Evolutionary conservation across 2,329 filamentous ascomycete genomes (phyloP).

Genomic region (Hirsutella rhossiliensis): DNA sequence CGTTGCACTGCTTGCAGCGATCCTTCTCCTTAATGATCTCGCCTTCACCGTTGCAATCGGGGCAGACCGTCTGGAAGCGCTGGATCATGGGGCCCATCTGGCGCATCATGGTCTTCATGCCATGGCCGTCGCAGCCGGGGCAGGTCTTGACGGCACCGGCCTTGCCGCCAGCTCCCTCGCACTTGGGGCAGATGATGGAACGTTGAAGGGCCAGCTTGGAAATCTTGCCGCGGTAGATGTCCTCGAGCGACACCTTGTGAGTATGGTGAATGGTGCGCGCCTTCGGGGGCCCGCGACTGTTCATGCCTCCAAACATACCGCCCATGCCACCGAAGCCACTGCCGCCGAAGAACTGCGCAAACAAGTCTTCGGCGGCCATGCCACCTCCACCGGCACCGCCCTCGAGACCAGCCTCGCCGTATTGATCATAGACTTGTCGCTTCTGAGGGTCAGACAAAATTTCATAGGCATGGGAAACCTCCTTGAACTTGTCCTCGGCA

Average conservation of each 20-base stretch:
- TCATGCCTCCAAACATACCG: conserved; percentile 70
- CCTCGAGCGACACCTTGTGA: conserved; percentile 95
- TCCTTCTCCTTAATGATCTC: conserved; percentile 96
- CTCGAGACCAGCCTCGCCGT: conserved; percentile 93
- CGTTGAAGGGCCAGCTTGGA: conserved; percentile 96
- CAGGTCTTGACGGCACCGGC: conserved; percentile 96
- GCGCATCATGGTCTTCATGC: conserved; percentile 99
- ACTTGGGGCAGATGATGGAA: conserved; percentile 92
- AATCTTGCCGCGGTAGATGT: conserved; percentile 95
- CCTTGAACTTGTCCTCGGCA: conserved; percentile 97
- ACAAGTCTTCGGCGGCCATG: conserved; percentile 93
- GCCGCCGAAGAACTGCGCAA: conserved; percentile 91
- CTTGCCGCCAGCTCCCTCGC: conserved; percentile 89
- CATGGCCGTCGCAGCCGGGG: conserved; percentile 77
- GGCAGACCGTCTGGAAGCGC: conserved; percentile 97
- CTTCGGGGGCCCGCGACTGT: conserved; percentile 69
- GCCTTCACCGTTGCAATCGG: conserved; percentile 94
- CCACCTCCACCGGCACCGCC: conserved; percentile 68
- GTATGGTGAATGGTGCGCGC: conserved; percentile 95
- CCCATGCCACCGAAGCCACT: conserved; percentile 52
- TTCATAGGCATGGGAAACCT: conserved; percentile 92
- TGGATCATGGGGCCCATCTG: conserved; percentile 99
- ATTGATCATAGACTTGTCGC: conserved; percentile 87
- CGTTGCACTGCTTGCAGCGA: conserved; percentile 88
- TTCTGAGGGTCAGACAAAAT: conserved; percentile 86